Percentiles rank a stretch among this genome's conserved stretches.
Conservation (phyloP, 1,139 yeast genomes). For the Lodderomyces jiufengensis region DNA sequence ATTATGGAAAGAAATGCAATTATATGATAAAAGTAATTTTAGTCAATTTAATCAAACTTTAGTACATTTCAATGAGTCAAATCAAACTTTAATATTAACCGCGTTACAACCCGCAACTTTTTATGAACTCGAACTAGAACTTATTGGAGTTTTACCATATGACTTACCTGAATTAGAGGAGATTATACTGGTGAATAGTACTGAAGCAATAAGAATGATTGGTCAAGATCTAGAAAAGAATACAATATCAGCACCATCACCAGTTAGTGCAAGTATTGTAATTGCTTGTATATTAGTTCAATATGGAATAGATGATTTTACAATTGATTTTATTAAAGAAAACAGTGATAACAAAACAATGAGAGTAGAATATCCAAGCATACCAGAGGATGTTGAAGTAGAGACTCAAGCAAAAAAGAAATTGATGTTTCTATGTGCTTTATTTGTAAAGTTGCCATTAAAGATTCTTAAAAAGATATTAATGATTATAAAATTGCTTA, state of each 20-base stretch:
- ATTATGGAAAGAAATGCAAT: background rate
- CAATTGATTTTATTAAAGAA: background rate
- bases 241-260: background rate
- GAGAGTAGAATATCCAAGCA: no score
- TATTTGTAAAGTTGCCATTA: no score
- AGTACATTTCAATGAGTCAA: conserved; percentile 1
- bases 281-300: background rate
- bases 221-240: background rate
- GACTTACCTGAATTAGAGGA: background rate
- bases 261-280: background rate
- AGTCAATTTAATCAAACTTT: background rate
- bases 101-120: background rate
- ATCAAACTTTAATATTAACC: conserved; percentile 2
- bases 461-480: conserved; percentile 1
- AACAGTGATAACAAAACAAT: background rate
- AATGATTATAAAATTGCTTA: conserved; percentile 1
- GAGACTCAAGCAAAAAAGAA: conserved; percentile 1
- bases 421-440: conserved; percentile 1
- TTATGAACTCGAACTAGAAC: conserved; percentile 2
- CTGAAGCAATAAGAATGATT: background rate
- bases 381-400: background rate
- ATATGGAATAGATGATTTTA: conserved; percentile 1
- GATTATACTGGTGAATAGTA: background rate
- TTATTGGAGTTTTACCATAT: background rate
- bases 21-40: no score